phyloP scores from a whole-genome alignment of 257 asterid species.

The Rubia yunnanensis region DNA sequence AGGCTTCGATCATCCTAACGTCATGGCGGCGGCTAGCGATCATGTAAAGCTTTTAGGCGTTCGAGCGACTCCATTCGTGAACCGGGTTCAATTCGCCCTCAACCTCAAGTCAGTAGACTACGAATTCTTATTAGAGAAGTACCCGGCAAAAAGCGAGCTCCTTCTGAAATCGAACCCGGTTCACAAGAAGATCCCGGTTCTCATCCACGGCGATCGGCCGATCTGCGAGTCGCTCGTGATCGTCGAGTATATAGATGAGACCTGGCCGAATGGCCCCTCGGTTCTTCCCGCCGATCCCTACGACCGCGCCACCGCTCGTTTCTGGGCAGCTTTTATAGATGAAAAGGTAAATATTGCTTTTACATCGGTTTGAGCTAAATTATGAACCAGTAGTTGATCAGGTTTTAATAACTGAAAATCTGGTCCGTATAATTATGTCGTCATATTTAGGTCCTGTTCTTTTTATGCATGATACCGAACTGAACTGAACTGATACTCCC shows the following conservation, averaged over 20 bases:
- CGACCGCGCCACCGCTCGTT: slow-evolving; percentile 38
- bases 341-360: neutral
- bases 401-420: neutral
- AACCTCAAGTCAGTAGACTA: slow-evolving; percentile 36
- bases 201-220: slow-evolving; percentile 28
- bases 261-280: slow-evolving; percentile 25
- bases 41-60: slow-evolving; percentile 39
- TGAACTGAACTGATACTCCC: no score
- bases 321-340: slow-evolving; percentile 39
- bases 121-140: slow-evolving; percentile 25
- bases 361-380: neutral
- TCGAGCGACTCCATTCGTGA: slow-evolving; percentile 30
- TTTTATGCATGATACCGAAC: no score
- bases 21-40: slow-evolving; percentile 21
- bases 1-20: no score
- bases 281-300: slow-evolving; percentile 35
- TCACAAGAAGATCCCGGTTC: slow-evolving; percentile 47
- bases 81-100: slow-evolving; percentile 35
- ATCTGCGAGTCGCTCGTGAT: slow-evolving; percentile 44
- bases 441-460: no score
- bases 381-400: neutral
- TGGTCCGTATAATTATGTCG: no score
- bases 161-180: slow-evolving; percentile 42
- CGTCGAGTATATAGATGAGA: slow-evolving; percentile 34
- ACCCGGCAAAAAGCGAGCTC: slow-evolving; percentile 23